Evolutionary conservation across 1,284 basidiomycete species (phyloP), one percentile per base, ranked within the genome.

Genomic region (Moesziomyces sp.): DNA sequence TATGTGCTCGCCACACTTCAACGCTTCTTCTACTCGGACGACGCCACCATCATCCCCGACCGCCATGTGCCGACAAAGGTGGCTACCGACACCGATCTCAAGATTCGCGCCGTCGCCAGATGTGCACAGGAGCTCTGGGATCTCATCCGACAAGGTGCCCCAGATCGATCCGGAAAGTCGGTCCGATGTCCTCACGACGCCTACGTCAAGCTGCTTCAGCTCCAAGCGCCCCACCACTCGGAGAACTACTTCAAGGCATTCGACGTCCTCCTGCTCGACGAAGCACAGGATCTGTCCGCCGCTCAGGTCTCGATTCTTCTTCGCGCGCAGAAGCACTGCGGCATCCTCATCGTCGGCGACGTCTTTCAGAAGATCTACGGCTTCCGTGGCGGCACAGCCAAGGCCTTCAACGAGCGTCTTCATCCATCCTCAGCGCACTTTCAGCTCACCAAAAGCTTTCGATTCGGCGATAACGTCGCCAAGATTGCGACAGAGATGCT

Each of bases 341-440:
- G 74, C 21, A 73, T 81, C 28, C 70, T 81, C 46, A 72, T 81
- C 13, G 79, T 81, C 21, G 79, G 79, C 47, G 79, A 81, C 48
- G 70, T 76, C 30, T 76, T 80, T 43, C 79, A 81, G 45, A 81
- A 81, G 69, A 79, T 81, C 48, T 81, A 81, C 50, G 79, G 74
- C n/a, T 81, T 81, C 40, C 72, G 79, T 13, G 79, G 79, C 10
- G 79, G 77, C 19, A 78, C 69, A 4, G 78, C 76, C 1, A 72
- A 70, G 40, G 76, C 78, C 2, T 81, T 81, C 62, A 70, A 81
- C 56, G 74, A 76, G 54, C 64, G 66, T n/a, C 52, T 70, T 19
- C 76, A 79, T 21, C 76, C 76, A 5, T 67, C 78, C 6, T 65
- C 66, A 13, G 71, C 65, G 5, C 64, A 59, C 8, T 81, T 78